Evolutionary conservation across 768 basidiomycete genomes (phyloP).

Genomic region (Pholiota microspora): DNA sequence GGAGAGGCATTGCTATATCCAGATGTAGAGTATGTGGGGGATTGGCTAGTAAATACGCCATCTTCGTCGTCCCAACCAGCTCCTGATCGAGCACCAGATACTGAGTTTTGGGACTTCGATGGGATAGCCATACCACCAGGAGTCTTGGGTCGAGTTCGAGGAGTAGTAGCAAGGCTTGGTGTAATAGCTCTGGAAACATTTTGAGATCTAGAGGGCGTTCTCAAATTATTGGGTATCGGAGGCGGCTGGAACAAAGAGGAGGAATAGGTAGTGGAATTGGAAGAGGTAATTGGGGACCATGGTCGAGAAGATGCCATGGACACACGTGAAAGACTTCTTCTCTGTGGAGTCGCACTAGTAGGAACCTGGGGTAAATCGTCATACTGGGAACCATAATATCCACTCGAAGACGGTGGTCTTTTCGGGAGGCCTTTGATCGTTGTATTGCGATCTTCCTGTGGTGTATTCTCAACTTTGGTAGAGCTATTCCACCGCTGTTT

Average conservation of each 20-base stretch:
- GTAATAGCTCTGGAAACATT: conserved; percentile 48
- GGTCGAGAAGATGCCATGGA: conserved; percentile 79
- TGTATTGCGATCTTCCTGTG: conserved; percentile 40
- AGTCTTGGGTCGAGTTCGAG: conserved; percentile 73
- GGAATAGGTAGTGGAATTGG: conserved; percentile 67
- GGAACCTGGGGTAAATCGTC: conserved; percentile 45
- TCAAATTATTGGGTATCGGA: conserved; percentile 35
- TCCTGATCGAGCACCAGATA: conserved; percentile 46
- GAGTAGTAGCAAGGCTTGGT: conserved; percentile 39
- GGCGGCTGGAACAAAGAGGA: conserved; percentile 32
- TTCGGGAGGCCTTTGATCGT: conserved; percentile 50
- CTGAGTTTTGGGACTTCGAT: conserved; percentile 42
- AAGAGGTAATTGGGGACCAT: conserved; percentile 76
- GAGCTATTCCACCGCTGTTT: conserved; percentile 80
- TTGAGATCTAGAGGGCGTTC: conserved; percentile 58
- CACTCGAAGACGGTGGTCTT: conserved; percentile 47
- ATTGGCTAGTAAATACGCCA: conserved; percentile 53
- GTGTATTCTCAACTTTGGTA: conserved; percentile 54
- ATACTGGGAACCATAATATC: conserved; percentile 32
- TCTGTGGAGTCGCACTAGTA: conserved; percentile 45
- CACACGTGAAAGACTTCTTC: conserved; percentile 67
- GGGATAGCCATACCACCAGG: conserved; percentile 80
- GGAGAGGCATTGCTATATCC: conserved; percentile 43
- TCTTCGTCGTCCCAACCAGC: conserved; percentile 48
- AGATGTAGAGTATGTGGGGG: conserved; percentile 54